Conservation (phyloP, 148 eudicot species). For the Heliosperma pusillum region DNA sequence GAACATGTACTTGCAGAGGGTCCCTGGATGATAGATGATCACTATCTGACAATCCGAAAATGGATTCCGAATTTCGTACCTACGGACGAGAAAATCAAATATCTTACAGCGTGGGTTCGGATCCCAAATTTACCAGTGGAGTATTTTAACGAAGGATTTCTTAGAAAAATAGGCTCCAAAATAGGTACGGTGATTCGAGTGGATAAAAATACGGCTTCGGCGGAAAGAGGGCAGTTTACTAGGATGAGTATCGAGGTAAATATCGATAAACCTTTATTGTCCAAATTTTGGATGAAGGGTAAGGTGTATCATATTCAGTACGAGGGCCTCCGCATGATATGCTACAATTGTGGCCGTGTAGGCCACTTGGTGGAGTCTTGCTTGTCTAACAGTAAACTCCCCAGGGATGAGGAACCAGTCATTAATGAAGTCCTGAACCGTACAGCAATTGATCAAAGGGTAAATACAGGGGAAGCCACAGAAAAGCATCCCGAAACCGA, state of each 20-base stretch:
- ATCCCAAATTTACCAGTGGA: not conserved
- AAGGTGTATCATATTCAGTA: not conserved
- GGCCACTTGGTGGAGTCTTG: not conserved
- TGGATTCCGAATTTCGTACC: no score
- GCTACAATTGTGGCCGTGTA: not conserved
- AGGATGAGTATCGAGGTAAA: not conserved
- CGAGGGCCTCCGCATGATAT: not conserved
- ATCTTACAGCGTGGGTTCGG: no score
- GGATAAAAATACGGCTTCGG: not conserved
- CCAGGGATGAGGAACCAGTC: no score
- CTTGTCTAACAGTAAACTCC: no score
- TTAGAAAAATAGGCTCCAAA: not conserved
- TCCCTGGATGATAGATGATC: no score
- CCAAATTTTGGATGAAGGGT: not conserved
- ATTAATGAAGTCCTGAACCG: no score
- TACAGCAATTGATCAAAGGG: no score
- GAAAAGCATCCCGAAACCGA: no score
- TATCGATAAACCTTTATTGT: not conserved
- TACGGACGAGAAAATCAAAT: no score
- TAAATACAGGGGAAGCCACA: no score
- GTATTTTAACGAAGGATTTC: not conserved
- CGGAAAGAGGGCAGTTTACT: not conserved
- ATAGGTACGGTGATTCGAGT: not conserved
- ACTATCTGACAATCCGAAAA: no score
- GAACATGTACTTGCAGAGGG: no score